A percentile compares a stretch with the other conserved stretches of the same genome.
Conservation (phyloP, 1,284 basidiomycete species). For the Cutaneotrichosporon dermatis region DNA sequence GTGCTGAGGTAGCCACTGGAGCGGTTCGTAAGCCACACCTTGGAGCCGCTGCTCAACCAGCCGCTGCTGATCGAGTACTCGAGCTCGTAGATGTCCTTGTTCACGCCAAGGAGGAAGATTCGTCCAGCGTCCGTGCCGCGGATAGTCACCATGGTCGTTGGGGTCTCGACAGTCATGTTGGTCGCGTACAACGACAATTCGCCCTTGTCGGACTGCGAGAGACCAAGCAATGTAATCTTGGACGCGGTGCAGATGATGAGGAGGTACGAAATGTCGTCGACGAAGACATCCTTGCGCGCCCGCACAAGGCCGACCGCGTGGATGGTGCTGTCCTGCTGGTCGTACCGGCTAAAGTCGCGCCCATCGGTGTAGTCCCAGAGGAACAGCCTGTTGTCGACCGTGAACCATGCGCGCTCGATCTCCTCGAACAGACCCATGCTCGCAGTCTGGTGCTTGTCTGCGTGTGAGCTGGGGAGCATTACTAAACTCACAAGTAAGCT, state of each 20-base stretch:
- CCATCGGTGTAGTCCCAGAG: constrained; percentile 94
- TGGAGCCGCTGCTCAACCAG: constrained; percentile 65
- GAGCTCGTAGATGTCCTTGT: constrained; percentile 87
- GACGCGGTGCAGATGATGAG: constrained; percentile 86
- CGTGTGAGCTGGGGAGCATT: constrained; percentile 3
- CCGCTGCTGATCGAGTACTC: constrained; percentile 87
- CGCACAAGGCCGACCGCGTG: constrained; percentile 76
- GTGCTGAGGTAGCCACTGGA: constrained; percentile 32
- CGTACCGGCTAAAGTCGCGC: constrained; percentile 60
- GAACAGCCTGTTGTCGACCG: constrained; percentile 89
- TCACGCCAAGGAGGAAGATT: constrained; percentile 84
- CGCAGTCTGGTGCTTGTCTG: constrained; percentile 38
- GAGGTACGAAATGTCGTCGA: constrained; percentile 84
- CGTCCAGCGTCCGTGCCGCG: constrained; percentile 74
- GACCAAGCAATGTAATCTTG: constrained; percentile 77
- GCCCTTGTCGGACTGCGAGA: constrained; percentile 56
- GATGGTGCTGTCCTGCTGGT: constrained; percentile 87
- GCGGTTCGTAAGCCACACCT: constrained; percentile 46
- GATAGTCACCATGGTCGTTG: constrained; percentile 73
- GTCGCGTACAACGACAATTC: constrained; percentile 88
- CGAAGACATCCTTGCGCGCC: constrained; percentile 68
- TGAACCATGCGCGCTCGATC: constrained; percentile 92
- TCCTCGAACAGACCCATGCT: constrained; percentile 87
- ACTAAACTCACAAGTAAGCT: constrained; percentile 35
- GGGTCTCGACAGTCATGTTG: constrained; percentile 69